These are phyloP conservation scores for Helotiales sp. DNA, from an alignment of 2,329 filamentous ascomycete genomes.

Conservation along the genomic window DNA sequence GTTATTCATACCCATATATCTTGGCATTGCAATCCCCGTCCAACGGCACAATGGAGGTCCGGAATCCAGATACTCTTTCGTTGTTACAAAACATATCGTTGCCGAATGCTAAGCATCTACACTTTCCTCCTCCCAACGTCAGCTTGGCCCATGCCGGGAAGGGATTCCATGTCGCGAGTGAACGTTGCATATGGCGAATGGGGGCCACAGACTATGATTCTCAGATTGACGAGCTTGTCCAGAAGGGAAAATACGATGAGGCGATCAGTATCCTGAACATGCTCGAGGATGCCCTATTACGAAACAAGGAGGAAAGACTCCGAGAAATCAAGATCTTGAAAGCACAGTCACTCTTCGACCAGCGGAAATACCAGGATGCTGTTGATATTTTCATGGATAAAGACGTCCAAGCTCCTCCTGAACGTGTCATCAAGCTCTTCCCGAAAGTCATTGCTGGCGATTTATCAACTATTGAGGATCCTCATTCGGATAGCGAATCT, in stretches of 20 bases:
- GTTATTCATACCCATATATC: constrained; percentile 96
- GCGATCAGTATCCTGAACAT: constrained; percentile 85
- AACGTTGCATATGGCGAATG: constrained; percentile 95
- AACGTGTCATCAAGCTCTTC: constrained; percentile 82
- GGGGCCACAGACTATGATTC: constrained; percentile 86
- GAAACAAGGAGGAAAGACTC: constrained; percentile 77
- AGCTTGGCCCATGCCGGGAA: constrained; percentile 96
- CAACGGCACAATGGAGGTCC: constrained; percentile 83
- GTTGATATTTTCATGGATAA: constrained; percentile 79
- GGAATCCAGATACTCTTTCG: constrained; percentile 90
- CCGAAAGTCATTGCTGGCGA: constrained; percentile 82
- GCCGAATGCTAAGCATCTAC: constrained; percentile 78
- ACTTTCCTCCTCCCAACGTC: constrained; percentile 89
- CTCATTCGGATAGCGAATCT: constrained; percentile 43
- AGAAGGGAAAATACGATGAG: constrained; percentile 77
- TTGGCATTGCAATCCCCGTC: constrained; percentile 80
- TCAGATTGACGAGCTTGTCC: constrained; percentile 81
- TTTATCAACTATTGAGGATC: constrained; percentile 61
- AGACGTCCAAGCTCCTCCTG: constrained; percentile 84
- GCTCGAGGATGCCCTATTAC: constrained; percentile 88
- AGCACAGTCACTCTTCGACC: constrained; percentile 78
- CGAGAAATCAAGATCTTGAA: constrained; percentile 90
- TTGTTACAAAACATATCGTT: constrained; percentile 82
- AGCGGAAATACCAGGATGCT: constrained; percentile 80
- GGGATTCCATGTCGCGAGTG: constrained; percentile 90